These are phyloP conservation scores for Euphorbia tirucalli DNA, from an alignment of 345 rosid species.

Conservation along the genomic window DNA sequence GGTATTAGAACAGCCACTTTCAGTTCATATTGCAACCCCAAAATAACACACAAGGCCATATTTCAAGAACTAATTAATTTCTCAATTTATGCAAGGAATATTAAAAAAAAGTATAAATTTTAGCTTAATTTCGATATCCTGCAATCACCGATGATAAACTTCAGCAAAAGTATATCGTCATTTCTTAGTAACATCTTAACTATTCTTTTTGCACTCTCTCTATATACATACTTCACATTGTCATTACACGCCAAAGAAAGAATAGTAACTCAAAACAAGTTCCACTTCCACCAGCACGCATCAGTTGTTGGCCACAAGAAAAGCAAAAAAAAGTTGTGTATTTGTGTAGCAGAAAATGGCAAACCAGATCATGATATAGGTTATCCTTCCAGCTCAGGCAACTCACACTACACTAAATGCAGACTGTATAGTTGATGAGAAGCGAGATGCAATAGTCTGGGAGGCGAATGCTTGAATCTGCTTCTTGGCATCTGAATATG, in stretches of 20 bases:
- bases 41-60: neutral
- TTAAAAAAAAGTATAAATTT: neutral
- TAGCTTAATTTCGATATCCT: neutral
- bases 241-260: neutral
- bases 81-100: neutral
- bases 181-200: too few species aligned
- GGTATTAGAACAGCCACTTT: neutral
- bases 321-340: neutral
- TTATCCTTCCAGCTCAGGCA: neutral
- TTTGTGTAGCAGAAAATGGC: neutral
- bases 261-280: neutral
- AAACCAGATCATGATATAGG: neutral
- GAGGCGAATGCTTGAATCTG: slow-evolving; percentile 36
- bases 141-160: too few species aligned
- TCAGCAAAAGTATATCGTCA: too few species aligned
- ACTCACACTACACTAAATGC: slow-evolving; percentile 17
- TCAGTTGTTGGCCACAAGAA: neutral
- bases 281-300: neutral
- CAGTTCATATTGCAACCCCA: neutral
- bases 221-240: neutral
- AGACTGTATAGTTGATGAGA: slow-evolving; percentile 22
- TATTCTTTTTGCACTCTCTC: neutral
- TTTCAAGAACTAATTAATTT: neutral
- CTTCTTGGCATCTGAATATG: slow-evolving; percentile 56
- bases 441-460: slow-evolving; percentile 22